These are phyloP conservation scores for Camellia granthamiana DNA, from an alignment of 148 eudicot species.

Conservation along the genomic window DNA sequence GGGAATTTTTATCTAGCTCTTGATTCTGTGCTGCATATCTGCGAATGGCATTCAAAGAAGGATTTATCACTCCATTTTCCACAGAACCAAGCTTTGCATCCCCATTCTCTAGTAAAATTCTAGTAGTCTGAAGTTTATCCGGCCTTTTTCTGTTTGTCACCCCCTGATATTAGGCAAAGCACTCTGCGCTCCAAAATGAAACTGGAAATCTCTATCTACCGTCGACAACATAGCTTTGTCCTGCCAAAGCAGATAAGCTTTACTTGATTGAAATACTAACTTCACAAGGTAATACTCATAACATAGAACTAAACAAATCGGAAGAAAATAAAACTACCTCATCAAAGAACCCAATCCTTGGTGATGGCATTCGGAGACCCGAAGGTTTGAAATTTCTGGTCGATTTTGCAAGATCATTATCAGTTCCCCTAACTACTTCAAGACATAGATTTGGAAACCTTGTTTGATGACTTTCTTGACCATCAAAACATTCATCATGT, in stretches of 20 bases:
- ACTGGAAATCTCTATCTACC: slow-evolving; percentile 6
- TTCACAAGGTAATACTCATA: not conserved
- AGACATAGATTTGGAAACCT: no score
- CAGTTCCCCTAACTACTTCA: no score
- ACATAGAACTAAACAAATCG: no score
- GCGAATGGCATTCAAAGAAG: not conserved
- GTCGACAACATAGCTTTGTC: slow-evolving; percentile 6
- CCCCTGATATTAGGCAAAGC: not conserved
- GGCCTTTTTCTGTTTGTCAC: not conserved
- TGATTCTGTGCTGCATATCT: not conserved
- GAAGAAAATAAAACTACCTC: no score
- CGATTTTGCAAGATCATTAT: no score
- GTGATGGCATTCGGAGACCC: no score
- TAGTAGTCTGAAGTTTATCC: not conserved
- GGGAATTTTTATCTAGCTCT: not conserved
- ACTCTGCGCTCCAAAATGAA: slow-evolving; percentile 19
- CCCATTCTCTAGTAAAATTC: not conserved
- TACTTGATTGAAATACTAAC: not conserved
- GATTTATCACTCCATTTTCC: not conserved
- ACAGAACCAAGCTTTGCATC: not conserved
- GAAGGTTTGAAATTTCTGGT: no score
- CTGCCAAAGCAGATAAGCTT: slow-evolving; percentile 9
- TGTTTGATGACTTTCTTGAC: no score
- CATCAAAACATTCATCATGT: no score
- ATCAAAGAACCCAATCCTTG: no score